Evolutionary conservation across 371 early-diverging fungal genomes (phyloP).

Genomic region (Mucor ambiguus): DNA sequence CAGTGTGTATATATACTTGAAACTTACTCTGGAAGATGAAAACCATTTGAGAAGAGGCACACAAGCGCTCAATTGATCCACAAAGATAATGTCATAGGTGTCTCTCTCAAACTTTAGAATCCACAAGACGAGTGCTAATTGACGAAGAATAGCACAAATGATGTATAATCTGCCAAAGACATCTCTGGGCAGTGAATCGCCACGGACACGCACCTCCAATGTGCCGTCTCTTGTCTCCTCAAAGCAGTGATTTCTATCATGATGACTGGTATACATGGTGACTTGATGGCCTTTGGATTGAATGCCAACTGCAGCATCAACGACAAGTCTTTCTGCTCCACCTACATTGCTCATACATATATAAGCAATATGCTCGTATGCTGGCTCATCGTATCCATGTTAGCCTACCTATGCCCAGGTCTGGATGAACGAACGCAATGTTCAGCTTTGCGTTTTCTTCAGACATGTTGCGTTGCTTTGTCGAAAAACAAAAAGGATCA

Average conservation of each 20-base stretch:
- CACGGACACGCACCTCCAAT: slow-evolving; percentile 73
- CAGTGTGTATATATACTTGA: not conserved
- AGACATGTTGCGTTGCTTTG: slow-evolving; percentile 10
- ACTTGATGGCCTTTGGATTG: slow-evolving; percentile 82
- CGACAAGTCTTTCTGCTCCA: slow-evolving; percentile 95
- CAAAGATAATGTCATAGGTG: slow-evolving; percentile 79
- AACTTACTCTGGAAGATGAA: slow-evolving; percentile 58
- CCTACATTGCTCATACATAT: slow-evolving; percentile 46
- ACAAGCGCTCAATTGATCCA: slow-evolving; percentile 89
- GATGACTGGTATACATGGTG: slow-evolving; percentile 87
- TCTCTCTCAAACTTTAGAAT: slow-evolving; percentile 45
- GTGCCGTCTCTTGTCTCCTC: slow-evolving; percentile 91
- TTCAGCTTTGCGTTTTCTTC: slow-evolving; percentile 20
- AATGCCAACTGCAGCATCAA: slow-evolving; percentile 89
- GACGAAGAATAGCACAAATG: slow-evolving; percentile 82
- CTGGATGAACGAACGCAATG: slow-evolving; percentile 89
- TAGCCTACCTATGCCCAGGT: slow-evolving; percentile 81
- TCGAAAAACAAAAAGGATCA: not conserved
- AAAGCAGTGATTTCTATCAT: slow-evolving; percentile 88
- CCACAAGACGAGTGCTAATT: slow-evolving; percentile 65
- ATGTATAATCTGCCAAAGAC: slow-evolving; percentile 75
- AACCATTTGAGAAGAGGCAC: slow-evolving; percentile 78
- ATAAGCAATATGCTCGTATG: not conserved
- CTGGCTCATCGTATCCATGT: not conserved
- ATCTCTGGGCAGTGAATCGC: slow-evolving; percentile 73